Evolutionary conservation across 2,329 filamentous ascomycete species (phyloP), one percentile per base, ranked within the genome.

Genomic region (Xylaria arbuscula): DNA sequence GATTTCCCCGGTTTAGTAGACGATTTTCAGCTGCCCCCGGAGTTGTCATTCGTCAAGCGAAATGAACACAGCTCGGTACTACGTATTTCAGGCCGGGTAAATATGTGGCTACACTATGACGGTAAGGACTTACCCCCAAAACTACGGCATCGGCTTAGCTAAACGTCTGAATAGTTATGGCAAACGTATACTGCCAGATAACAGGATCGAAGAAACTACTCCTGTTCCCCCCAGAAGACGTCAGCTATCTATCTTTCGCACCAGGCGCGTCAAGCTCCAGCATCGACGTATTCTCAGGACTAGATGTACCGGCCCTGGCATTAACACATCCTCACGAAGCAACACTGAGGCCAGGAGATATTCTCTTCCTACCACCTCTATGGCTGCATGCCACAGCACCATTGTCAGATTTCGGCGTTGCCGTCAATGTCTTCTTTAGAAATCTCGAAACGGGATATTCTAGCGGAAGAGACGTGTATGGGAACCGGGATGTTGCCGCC

Each of bases 51-150:
- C 40, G 88, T 93, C 3, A 77, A 76, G 5, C 81, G 89, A n/a
- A 88, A 89, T 69, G 79, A 87, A 3, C 93, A 97, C 77, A 95
- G 91, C 77, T 94, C 92, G 2, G 90, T 94, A 0, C 81, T 97
- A 28, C 87, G 93, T 22, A 89, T 97, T 68, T 95, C 92, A 3
- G 93, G 93, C 0, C 88, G 88, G 1, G 92, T 95, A 11, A 91
- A 90, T 48, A 92, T 97, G 88, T 97, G 94, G 94, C 84, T 97
- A 38, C 93, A 97, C 79, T 97, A 96, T 81, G 93, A 97, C 80
- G 70, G 90, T 91, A 78, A 80, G 84, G 79, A 8, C 50, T 15
- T 58, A 48, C 62, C 11, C 42, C 2, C 22, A 42, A 5, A 48
- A 36, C 24, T 0, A 48, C 17, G 3, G 1, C 13, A 32, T 47